Evolutionary conservation across 1,284 basidiomycete genomes (phyloP).

Genomic region (Cystobasidiaceae sp.): DNA sequence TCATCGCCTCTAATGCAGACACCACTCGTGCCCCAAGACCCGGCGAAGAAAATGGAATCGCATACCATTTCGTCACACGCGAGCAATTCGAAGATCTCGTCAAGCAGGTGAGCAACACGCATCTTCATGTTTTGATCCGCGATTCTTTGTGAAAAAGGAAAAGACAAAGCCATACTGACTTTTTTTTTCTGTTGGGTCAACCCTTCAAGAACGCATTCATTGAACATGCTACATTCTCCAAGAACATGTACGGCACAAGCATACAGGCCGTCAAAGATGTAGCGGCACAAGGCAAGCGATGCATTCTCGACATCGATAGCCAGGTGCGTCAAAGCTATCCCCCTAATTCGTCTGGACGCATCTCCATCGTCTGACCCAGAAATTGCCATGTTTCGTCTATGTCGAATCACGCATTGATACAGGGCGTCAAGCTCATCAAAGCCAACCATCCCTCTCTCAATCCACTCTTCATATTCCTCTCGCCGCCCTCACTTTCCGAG

Average conservation of each 20-base stretch:
- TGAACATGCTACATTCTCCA: conserved; percentile 71
- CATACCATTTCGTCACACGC: conserved; percentile 56
- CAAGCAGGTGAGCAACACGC: conserved; percentile 39
- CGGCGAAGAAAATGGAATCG: conserved; percentile 70
- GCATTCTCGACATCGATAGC: conserved; percentile 94
- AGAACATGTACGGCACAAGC: conserved; percentile 89
- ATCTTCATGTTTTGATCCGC: background rate
- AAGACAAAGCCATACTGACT: background rate
- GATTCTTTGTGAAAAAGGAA: too few relatives aligned
- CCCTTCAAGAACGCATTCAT: conserved; percentile 52
- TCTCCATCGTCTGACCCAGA: too few relatives aligned
- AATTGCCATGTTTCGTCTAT: too few relatives aligned
- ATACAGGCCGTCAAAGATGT: conserved; percentile 60
- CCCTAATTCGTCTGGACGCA: too few relatives aligned
- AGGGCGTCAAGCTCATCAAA: conserved; percentile 89
- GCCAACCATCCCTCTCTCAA: conserved; percentile 61
- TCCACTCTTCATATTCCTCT: conserved; percentile 88
- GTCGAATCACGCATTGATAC: too few relatives aligned
- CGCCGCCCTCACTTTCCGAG: conserved; percentile 69
- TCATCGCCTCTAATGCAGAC: conserved; percentile 54
- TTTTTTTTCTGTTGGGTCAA: background rate
- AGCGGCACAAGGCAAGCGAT: conserved; percentile 56
- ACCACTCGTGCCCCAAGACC: conserved; percentile 82
- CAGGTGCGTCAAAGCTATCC: conserved; percentile 60
- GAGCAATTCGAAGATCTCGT: conserved; percentile 54